Evolutionary conservation across 2,329 filamentous ascomycete genomes (phyloP).

Genomic region (Fusarium vanettenii): DNA sequence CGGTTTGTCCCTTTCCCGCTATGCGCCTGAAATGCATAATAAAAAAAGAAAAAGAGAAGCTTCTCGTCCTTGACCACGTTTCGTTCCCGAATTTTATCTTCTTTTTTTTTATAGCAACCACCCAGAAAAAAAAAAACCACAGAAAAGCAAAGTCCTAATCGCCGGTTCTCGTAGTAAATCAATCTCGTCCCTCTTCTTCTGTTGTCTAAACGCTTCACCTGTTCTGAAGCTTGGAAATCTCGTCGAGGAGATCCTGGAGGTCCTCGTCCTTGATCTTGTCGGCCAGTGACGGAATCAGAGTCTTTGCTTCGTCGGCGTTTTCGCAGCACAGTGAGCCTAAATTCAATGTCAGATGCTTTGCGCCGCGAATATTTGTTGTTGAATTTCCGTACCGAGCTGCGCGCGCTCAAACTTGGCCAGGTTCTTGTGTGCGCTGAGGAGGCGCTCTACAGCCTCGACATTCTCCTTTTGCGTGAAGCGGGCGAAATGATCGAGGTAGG

Average conservation of each 20-base stretch:
- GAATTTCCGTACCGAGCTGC: slow-evolving; percentile 76
- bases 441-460: slow-evolving; percentile 90
- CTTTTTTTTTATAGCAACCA: slow-evolving; percentile 9
- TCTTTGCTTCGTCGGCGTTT: slow-evolving; percentile 94
- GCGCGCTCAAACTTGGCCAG: slow-evolving; percentile 94
- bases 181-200: background rate
- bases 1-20: slow-evolving; percentile 37
- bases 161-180: background rate
- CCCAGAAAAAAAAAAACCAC: slow-evolving; percentile 13
- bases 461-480: slow-evolving; percentile 97
- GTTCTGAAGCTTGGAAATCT: slow-evolving; percentile 82
- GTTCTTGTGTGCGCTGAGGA: slow-evolving; percentile 82
- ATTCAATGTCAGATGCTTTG: slow-evolving; percentile 1
- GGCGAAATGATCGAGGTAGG: slow-evolving; percentile 94
- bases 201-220: slow-evolving; percentile 38
- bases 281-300: slow-evolving; percentile 87
- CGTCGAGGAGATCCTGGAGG: slow-evolving; percentile 86
- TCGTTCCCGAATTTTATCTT: background rate
- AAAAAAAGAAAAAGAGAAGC: background rate
- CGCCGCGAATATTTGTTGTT: background rate
- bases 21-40: slow-evolving; percentile 47
- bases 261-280: slow-evolving; percentile 94
- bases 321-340: slow-evolving; percentile 92
- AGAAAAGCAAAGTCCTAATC: background rate
- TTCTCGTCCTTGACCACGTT: background rate